Base-by-base conservation (phyloP, 257 asterid genomes). In the Rauvolfia tetraphylla region DNA sequence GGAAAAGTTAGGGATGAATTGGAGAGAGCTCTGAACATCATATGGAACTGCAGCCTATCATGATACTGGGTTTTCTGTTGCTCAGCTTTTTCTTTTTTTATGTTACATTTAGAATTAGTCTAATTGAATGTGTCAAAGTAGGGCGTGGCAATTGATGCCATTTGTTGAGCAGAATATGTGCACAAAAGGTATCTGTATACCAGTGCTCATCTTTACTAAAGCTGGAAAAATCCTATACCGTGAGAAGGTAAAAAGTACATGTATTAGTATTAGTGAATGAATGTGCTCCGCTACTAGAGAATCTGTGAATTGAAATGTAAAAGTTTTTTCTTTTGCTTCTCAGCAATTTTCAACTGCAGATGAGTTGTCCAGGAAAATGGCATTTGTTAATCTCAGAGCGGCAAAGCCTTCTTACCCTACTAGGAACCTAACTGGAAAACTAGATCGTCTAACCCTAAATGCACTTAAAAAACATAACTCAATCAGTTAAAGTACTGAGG, bases 1-100 rank as follows among this genome's bases (percentile, higher is more conserved):
- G 97, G 87, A 76, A 89, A 75, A 85, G 75, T 84, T 33, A 83
- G 85, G 73, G 82, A 87, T 79, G 95, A 90, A 83, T 78, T 94
- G 84, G 97, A 92, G 82, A 92, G 90, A 74, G 97, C 97, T 68
- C 91, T 92, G 81, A 85, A 92, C 44, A 90, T 92, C 79, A 90
- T 92, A 78, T 94, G 98, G 97, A 89, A 90, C 86, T 92, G 98
- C 86, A 84, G 92, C 82, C 84, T 94, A 79, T 97, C 97, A 76
- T 89, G n/a, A n/a, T n/a, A n/a, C n/a, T n/a, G n/a, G n/a, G n/a
- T n/a, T n/a, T 78, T 57, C 56, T 27, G n/a, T 76, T 72, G 11
- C 36, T 77, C 31, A 51, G 3, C 27, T 70, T 34, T 71, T n/a
- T 14, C 36, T 31, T 17, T 14, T n/a, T n/a, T 57, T 22, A 72